Conservation (phyloP, 108 stramenopile species). For the Pseudonitzschia delicatissima region DNA sequence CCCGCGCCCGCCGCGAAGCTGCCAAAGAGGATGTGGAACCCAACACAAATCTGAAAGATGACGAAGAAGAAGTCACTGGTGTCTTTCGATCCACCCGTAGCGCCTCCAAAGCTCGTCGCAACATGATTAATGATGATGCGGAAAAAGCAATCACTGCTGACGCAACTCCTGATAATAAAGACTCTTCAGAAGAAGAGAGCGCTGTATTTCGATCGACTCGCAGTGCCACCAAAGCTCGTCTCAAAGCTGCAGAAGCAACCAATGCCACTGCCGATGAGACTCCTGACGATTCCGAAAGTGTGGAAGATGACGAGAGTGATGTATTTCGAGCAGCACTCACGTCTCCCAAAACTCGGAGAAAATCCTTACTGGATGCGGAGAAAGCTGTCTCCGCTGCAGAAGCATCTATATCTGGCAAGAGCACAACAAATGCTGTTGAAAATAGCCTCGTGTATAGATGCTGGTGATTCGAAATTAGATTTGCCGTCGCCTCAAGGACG, state of each 20-base stretch:
- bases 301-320: neutral
- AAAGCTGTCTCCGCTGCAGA: constrained; percentile 5
- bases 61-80: too few species aligned
- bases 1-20: neutral
- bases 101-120: neutral
- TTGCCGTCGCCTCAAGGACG: too few species aligned
- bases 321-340: too few species aligned
- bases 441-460: too few species aligned
- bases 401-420: neutral
- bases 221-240: too few species aligned
- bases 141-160: too few species aligned
- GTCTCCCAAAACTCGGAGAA: too few species aligned
- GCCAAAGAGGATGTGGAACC: neutral
- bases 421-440: too few species aligned
- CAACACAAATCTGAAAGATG: too few species aligned
- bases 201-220: neutral
- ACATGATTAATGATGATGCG: neutral
- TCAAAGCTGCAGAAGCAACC: neutral
- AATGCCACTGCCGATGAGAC: neutral
- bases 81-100: neutral
- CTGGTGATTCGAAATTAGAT: too few species aligned
- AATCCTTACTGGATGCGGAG: neutral
- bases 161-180: too few species aligned
- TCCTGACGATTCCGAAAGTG: neutral
- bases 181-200: too few species aligned